A percentile compares a stretch with the other conserved stretches of the same genome.
Conservation (phyloP, 352 stramenopile species). For the Blastocystis sp. region DNA sequence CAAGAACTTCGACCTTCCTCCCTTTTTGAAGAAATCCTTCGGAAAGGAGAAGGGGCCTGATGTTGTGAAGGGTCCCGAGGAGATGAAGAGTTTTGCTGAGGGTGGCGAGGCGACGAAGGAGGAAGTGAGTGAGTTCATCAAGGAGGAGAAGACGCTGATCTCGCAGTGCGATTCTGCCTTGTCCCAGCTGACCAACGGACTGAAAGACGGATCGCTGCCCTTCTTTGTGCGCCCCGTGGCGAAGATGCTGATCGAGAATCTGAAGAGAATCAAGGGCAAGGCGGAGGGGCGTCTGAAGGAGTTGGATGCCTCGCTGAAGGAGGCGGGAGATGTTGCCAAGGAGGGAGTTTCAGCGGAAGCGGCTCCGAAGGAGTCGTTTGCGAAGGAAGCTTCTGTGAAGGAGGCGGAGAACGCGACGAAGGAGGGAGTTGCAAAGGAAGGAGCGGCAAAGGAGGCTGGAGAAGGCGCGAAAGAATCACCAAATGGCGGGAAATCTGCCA, state of each 20-base stretch:
- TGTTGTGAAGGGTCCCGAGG: not conserved
- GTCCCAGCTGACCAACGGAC: not conserved
- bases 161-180: not conserved
- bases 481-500: too few relatives aligned
- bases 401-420: not conserved
- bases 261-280: constrained; percentile 16
- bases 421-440: not conserved
- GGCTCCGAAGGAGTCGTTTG: not conserved
- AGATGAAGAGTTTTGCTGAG: not conserved
- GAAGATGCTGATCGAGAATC: not conserved
- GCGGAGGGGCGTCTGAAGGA: constrained; percentile 12
- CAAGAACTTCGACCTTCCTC: not conserved
- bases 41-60: not conserved
- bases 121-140: constrained; percentile 4
- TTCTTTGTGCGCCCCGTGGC: constrained; percentile 29
- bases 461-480: not conserved
- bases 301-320: not conserved
- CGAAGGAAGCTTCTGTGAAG: not conserved
- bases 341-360: not conserved
- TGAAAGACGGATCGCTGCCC: constrained; percentile 8
- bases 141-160: constrained; percentile 3
- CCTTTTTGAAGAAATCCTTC: constrained; percentile 25
- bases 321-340: too few relatives aligned
- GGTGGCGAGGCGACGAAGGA: not conserved
- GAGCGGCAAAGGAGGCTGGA: too few relatives aligned